Evolutionary conservation across 2,329 filamentous ascomycete species (phyloP).

Genomic region (Fusarium sp.): DNA sequence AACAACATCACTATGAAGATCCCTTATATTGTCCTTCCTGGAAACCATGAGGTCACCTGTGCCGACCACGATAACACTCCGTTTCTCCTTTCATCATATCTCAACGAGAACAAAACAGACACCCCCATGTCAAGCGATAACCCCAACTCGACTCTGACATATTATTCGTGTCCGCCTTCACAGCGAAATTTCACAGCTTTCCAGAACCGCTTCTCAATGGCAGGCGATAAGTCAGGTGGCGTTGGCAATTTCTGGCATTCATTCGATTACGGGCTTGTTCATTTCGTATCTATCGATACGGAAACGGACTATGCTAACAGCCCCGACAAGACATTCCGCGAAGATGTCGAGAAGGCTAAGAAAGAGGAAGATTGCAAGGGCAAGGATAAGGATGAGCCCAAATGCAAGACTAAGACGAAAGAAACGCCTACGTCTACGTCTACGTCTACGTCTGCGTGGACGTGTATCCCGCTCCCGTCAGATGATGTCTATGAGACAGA

Average conservation of each 20-base stretch:
- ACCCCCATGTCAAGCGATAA: neutral
- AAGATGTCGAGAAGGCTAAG: neutral
- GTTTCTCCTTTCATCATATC: neutral
- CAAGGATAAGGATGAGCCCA: accelerated
- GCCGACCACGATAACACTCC: neutral
- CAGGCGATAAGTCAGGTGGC: neutral
- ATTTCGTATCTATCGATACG: neutral
- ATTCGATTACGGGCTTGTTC: neutral
- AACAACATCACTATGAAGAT: neutral
- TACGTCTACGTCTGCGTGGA: too few relatives aligned
- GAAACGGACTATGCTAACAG: neutral
- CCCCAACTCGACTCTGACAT: neutral
- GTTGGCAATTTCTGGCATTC: neutral
- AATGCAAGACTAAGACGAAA: neutral
- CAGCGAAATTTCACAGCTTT: slow-evolving; percentile 2
- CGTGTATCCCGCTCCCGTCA: too few relatives aligned
- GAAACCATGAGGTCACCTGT: neutral
- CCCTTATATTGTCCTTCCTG: neutral
- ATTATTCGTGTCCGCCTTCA: neutral
- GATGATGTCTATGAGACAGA: neutral
- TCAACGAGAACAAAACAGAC: neutral
- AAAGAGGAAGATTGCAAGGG: neutral
- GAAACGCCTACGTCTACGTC: too few relatives aligned
- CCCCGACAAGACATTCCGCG: neutral
- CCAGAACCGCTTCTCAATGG: neutral